These are phyloP conservation scores for Tetrapisispora namnaoensis DNA, from an alignment of 805 yeast genomes.

Conservation along the genomic window DNA sequence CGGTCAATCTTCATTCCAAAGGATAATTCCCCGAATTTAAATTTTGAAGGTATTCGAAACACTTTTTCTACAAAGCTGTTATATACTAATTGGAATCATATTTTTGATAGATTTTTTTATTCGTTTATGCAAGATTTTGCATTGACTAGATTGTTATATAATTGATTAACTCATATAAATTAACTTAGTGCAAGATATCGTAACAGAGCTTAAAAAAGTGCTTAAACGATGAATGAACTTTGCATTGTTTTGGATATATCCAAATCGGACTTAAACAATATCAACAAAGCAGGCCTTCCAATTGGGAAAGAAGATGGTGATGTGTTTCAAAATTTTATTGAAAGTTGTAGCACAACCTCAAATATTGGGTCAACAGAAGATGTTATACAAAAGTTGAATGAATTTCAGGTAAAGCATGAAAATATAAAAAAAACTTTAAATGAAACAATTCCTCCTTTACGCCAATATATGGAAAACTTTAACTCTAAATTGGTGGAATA, in stretches of 20 bases:
- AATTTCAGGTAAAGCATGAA: slow-evolving; percentile 12
- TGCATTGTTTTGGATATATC: not conserved
- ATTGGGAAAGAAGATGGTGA: not conserved
- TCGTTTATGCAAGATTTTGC: no score
- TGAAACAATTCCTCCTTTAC: slow-evolving; percentile 37
- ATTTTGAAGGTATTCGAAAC: no score
- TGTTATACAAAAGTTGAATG: slow-evolving; percentile 9
- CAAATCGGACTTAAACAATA: not conserved
- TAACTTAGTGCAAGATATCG: no score
- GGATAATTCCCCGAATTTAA: no score
- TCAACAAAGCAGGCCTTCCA: not conserved
- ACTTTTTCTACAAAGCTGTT: no score
- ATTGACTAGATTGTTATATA: no score
- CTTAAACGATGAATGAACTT: not conserved
- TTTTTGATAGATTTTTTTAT: no score
- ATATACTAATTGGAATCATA: no score
- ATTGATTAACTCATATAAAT: no score
- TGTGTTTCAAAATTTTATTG: not conserved
- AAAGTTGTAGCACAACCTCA: not conserved
- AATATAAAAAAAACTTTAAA: slow-evolving; percentile 18
- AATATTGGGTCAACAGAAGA: not conserved
- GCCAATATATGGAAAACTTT: slow-evolving; percentile 44
- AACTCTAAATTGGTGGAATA: slow-evolving; percentile 46
- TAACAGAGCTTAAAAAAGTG: not conserved
- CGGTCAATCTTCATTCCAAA: no score